These are phyloP conservation scores for Phytophthora ramorum DNA, from an alignment of 352 stramenopile species.

Conservation along the genomic window DNA sequence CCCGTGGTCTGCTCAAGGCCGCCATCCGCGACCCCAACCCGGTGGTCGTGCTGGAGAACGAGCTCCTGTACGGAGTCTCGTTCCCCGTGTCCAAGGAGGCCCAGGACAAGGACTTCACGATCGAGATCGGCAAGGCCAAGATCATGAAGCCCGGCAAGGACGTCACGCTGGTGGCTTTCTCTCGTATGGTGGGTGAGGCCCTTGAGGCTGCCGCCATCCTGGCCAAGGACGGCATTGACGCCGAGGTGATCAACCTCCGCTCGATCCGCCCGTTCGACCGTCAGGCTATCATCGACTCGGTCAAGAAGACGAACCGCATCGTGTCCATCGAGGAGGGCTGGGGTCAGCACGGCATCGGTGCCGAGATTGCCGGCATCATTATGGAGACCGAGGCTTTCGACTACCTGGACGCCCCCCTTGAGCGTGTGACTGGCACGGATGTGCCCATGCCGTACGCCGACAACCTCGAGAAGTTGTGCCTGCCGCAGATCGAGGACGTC, in stretches of 20 bases:
- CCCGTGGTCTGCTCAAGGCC: slow-evolving; percentile 98
- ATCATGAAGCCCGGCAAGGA: slow-evolving; percentile 97
- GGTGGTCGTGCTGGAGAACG: slow-evolving; percentile 99
- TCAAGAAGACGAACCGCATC: slow-evolving; percentile 98
- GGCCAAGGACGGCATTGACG: slow-evolving; percentile 94
- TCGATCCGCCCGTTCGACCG: slow-evolving; percentile 97
- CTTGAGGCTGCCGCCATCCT: slow-evolving; percentile 96
- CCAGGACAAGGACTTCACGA: slow-evolving; percentile 97
- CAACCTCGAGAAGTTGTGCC: slow-evolving; percentile 95
- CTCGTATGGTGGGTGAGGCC: slow-evolving; percentile 95
- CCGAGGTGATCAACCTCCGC: slow-evolving; percentile 95
- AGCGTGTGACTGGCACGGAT: slow-evolving; percentile 98
- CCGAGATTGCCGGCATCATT: slow-evolving; percentile 97
- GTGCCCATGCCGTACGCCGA: slow-evolving; percentile 99
- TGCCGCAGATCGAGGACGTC: slow-evolving; percentile 97
- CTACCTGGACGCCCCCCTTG: slow-evolving; percentile 98
- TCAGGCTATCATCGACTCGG: slow-evolving; percentile 96
- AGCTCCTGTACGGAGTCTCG: slow-evolving; percentile 98
- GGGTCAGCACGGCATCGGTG: slow-evolving; percentile 97
- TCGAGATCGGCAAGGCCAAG: slow-evolving; percentile 99
- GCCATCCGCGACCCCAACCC: slow-evolving; percentile 99
- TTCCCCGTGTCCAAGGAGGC: slow-evolving; percentile 99
- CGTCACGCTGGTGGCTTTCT: slow-evolving; percentile 99
- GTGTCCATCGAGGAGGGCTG: slow-evolving; percentile 98
- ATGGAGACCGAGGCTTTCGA: slow-evolving; percentile 99